These are phyloP conservation scores for Phytophthora quininea DNA, from an alignment of 352 stramenopile genomes.

Conservation along the genomic window DNA sequence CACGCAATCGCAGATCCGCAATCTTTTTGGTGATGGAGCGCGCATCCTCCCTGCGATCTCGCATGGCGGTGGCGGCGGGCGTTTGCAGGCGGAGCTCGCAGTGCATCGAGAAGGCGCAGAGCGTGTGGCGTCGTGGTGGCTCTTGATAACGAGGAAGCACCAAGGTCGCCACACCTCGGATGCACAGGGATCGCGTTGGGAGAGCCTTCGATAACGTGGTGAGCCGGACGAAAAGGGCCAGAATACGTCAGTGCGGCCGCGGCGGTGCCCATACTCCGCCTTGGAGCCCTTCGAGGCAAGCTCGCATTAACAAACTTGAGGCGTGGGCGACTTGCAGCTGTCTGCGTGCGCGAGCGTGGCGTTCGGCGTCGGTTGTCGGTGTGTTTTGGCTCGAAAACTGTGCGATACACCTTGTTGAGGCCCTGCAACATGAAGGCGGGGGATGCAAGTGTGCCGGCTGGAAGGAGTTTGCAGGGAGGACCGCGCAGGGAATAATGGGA, in stretches of 20 bases:
- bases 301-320: too few species aligned
- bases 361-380: too few species aligned
- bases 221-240: neutral
- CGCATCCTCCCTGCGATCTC: neutral
- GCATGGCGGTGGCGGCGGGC: neutral
- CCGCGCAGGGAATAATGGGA: too few species aligned
- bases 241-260: neutral
- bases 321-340: too few species aligned
- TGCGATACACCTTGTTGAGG: too few species aligned
- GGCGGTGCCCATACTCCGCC: too few species aligned
- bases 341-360: too few species aligned
- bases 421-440: too few species aligned
- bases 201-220: neutral
- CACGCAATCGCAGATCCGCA: constrained; percentile 23
- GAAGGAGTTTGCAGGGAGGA: too few species aligned
- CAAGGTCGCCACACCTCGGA: neutral
- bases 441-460: too few species aligned
- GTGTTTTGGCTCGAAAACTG: too few species aligned
- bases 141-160: neutral
- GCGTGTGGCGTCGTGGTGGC: neutral
- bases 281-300: too few species aligned
- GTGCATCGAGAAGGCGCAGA: neutral
- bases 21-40: constrained; percentile 2
- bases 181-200: neutral
- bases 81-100: neutral